These are phyloP conservation scores for Orbilia oligospora DNA, from an alignment of 2,329 filamentous ascomycete genomes.

Conservation along the genomic window DNA sequence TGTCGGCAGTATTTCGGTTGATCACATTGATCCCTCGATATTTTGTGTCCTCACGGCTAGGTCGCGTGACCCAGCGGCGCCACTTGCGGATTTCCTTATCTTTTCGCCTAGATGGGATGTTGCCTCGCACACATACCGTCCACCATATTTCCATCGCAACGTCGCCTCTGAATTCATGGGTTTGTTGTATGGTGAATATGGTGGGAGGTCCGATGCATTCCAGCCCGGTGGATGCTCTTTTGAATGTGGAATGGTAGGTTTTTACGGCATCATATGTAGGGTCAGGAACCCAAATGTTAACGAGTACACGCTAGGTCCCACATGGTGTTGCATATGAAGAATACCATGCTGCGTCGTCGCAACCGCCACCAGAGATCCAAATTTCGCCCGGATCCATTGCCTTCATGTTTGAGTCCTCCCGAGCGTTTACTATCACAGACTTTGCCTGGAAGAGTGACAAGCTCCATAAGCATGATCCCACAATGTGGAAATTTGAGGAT, in stretches of 20 bases:
- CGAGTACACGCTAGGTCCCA: constrained; percentile 68
- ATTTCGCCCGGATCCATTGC: constrained; percentile 76
- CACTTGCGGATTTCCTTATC: constrained; percentile 79
- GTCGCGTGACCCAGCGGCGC: constrained; percentile 72
- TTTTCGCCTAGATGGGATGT: constrained; percentile 81
- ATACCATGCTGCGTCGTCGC: constrained; percentile 73
- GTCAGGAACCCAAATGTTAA: constrained; percentile 11
- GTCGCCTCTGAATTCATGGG: constrained; percentile 78
- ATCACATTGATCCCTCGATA: constrained; percentile 78
- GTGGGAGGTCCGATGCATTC: constrained; percentile 72
- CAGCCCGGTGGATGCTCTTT: constrained; percentile 74
- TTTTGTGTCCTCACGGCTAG: constrained; percentile 78
- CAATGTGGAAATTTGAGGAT: constrained; percentile 71
- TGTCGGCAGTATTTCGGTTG: constrained; percentile 73
- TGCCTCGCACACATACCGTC: constrained; percentile 78
- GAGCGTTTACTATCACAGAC: constrained; percentile 80
- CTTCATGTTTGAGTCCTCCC: constrained; percentile 78
- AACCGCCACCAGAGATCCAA: constrained; percentile 72
- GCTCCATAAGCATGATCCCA: constrained; percentile 71
- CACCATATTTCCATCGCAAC: constrained; percentile 81
- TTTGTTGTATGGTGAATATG: constrained; percentile 73
- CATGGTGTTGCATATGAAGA: constrained; percentile 72
- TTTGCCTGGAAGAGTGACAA: constrained; percentile 75
- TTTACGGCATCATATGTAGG: too few species aligned
- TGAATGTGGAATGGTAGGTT: constrained; percentile 64